phyloP scores from a whole-genome alignment of 768 basidiomycete species.

The Termitomyces sp. region DNA sequence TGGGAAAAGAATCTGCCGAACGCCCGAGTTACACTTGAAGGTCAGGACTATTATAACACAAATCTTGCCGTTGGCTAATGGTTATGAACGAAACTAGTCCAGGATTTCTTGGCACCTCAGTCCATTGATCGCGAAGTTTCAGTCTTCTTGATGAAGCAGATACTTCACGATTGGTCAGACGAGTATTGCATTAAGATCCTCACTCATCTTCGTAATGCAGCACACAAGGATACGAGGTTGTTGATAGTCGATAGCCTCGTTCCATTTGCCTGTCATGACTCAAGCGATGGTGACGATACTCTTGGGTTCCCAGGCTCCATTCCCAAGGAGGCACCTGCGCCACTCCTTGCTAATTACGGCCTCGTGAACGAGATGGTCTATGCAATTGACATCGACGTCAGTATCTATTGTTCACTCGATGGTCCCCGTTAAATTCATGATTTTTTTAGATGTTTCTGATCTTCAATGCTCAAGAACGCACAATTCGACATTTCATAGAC shows the following conservation, averaged over 20 bases:
- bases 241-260: conserved; percentile 7
- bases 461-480: conserved; percentile 35
- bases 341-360: conserved; percentile 34
- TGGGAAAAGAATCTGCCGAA: conserved; percentile 2
- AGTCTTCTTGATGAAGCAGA: conserved; percentile 8
- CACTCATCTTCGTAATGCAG: not conserved
- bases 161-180: conserved; percentile 9
- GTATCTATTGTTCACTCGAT: conserved; percentile 8
- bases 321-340: conserved; percentile 15
- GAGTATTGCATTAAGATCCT: conserved; percentile 6
- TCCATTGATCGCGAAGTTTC: conserved; percentile 1
- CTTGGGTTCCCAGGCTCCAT: conserved; percentile 19
- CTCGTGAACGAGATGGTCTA: conserved; percentile 29
- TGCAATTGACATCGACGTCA: conserved; percentile 28
- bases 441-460: conserved; percentile 30
- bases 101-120: conserved; percentile 6
- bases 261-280: conserved; percentile 4
- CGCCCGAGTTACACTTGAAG: conserved; percentile 6
- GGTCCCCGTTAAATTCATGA: not conserved
- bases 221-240: not conserved
- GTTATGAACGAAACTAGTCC: not conserved
- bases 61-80: not conserved
- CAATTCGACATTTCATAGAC: conserved; percentile 22
- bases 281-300: not conserved
- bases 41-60: not conserved